Evolutionary conservation across 1,139 yeast genomes (phyloP), one percentile per base, ranked within the genome.

Genomic region (Blastobotrys ciferrii): DNA sequence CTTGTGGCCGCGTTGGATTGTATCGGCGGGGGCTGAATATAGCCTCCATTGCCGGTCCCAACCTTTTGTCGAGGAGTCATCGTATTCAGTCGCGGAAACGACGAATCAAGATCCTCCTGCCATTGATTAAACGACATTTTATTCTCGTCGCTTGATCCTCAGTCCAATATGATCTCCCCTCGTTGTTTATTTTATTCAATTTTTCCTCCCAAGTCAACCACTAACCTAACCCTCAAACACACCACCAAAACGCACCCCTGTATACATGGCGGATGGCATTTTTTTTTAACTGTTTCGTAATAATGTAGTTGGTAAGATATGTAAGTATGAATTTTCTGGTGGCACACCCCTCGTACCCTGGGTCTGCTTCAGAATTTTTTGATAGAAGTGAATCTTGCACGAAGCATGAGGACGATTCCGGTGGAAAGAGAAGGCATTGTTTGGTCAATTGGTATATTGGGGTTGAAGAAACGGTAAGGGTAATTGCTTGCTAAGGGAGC

Each of bases 11-110:
- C 25, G 30, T 33, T 31, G 19, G 42, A 35, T 18, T 45, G 48
- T 11, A 40, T n/a, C 12, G 49, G 52, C 12, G 49, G 52, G 3
- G 49, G 52, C 28, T 45, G 52, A 31, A 45, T 46, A 32, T 13
- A 48, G 15, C 32, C 42, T 20, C 32, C 32, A 15, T 17, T 23
- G 4, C 17, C 13, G 12, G 13, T 12, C 9, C 33, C 32, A 19
- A 32, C 19, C 14, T 14, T 18, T 40, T 39, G 46, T 20, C 46
- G 42, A 28, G 42, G 46, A 18, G 46, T 19, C 42, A 28, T n/a
- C 14, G 36, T 13, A 11, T 20, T 41, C 25, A 41, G 19, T 20
- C 35, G 30, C 28, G 43, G 23, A 33, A 41, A 41, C n/a, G 43
- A 41, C 4, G 28, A 17, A 32, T 31, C 43, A 30, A 32, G 15